These are phyloP conservation scores for Chiua sp. DNA, from an alignment of 1,284 basidiomycete genomes.

Conservation along the genomic window DNA sequence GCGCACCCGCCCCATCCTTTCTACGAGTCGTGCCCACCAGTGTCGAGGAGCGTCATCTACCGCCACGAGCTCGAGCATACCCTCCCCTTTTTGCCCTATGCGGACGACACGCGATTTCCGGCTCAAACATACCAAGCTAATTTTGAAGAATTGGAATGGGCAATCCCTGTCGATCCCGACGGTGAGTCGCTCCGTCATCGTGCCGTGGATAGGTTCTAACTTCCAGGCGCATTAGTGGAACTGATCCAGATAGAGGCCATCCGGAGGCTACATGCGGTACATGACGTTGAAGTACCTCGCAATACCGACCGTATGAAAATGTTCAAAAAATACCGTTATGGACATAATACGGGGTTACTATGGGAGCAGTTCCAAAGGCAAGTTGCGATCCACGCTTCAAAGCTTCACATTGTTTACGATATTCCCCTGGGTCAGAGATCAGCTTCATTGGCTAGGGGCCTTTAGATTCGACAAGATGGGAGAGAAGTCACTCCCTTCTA, in stretches of 20 bases:
- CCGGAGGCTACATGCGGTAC: conserved; percentile 39
- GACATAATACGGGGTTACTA: conserved; percentile 35
- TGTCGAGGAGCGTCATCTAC: conserved; percentile 45
- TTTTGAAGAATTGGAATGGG: conserved; percentile 54
- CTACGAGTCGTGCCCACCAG: conserved; percentile 60
- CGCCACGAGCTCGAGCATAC: conserved; percentile 45
- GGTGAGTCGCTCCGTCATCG: conserved; percentile 40
- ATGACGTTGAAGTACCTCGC: conserved; percentile 35
- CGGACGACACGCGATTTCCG: conserved; percentile 56
- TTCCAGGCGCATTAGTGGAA: conserved; percentile 40
- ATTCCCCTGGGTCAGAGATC: conserved; percentile 21
- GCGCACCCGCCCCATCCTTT: conserved; percentile 37
- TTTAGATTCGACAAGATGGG: neutral
- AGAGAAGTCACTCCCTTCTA: conserved; percentile 9
- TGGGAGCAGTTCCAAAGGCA: conserved; percentile 43
- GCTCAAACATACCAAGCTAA: conserved; percentile 38
- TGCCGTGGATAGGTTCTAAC: too few species aligned
- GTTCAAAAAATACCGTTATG: conserved; percentile 24
- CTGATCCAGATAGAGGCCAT: conserved; percentile 52
- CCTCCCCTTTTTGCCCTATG: conserved; percentile 57
- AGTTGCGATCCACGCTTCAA: neutral
- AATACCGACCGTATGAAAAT: conserved; percentile 40
- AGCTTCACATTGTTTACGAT: neutral
- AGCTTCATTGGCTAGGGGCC: conserved; percentile 33
- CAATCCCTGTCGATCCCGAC: conserved; percentile 50